Evolutionary conservation across 2,329 filamentous ascomycete genomes (phyloP).

Genomic region (Phialophora verrucosa): DNA sequence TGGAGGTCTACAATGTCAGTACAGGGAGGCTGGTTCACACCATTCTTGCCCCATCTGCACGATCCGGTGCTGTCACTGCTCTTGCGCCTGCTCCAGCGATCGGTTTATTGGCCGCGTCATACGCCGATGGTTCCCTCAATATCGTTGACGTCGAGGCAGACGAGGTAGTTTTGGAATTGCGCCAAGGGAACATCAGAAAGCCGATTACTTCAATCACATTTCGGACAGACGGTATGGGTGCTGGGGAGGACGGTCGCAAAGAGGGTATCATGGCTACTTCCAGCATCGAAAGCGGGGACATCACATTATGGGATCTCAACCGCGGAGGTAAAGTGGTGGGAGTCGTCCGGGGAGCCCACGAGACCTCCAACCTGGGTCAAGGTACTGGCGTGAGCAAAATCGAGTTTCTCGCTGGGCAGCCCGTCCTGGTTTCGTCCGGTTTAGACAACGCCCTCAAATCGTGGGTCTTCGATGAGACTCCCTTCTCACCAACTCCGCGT

Average conservation of each 20-base stretch:
- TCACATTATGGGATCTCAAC: constrained; percentile 96
- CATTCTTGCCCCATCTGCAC: constrained; percentile 74
- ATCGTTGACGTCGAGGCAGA: constrained; percentile 84
- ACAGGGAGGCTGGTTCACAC: constrained; percentile 91
- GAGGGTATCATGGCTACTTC: constrained; percentile 95
- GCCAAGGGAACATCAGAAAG: constrained; percentile 29
- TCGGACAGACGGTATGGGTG: constrained; percentile 84
- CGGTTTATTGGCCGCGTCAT: constrained; percentile 85
- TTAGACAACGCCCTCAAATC: constrained; percentile 92
- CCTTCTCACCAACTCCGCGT: constrained; percentile 84
- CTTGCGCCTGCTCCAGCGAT: constrained; percentile 83
- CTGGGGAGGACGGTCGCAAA: constrained; percentile 81
- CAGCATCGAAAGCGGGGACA: constrained; percentile 77
- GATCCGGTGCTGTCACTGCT: constrained; percentile 82
- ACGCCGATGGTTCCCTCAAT: constrained; percentile 75
- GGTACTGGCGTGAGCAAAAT: constrained; percentile 80
- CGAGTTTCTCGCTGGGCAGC: constrained; percentile 87
- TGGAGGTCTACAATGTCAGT: constrained; percentile 97
- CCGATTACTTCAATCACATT: constrained; percentile 85
- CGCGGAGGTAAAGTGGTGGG: constrained; percentile 84
- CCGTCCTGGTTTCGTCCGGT: constrained; percentile 87
- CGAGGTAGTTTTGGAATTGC: constrained; percentile 64
- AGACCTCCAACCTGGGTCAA: constrained; percentile 60
- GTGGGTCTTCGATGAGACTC: constrained; percentile 94
- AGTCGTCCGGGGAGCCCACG: constrained; percentile 84